Evolutionary conservation across 305 asterid genomes (phyloP), one percentile per base, ranked within the genome.

Genomic region (Fraxinus xanthoxyloides): DNA sequence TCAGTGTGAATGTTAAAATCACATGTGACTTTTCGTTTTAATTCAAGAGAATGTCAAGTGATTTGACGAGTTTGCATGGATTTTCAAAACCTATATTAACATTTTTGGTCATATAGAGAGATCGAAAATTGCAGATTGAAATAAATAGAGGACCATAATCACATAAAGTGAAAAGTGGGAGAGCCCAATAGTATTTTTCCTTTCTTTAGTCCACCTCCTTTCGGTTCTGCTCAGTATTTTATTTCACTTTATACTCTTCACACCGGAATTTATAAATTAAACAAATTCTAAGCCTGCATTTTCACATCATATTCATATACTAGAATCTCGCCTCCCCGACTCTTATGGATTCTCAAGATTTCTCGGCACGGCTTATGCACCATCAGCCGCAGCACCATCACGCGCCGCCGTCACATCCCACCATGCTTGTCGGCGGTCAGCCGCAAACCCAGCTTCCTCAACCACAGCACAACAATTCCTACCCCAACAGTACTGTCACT

Each of bases 331-430:
- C 40, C 40, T 69, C 75, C 43, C 76, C 74, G 38, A 76, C 40
- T 74, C 32, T 23, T 76, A 91, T 91, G 94, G 91, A 91, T 88
- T 87, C 94, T 7, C 91, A 86, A 80, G 90, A 89, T 85, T 83
- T 90, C 77, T 90, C 92, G 51, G 88, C 88, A 23, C 88, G 85
- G 80, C 87, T 83, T n/a, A 88, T 83, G 80, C 91, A 81, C 82
- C 89, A 75, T 72, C 89, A 78, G 81, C 88, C 54, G 65, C 83
- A 84, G 67, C 89, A 56, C 32, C 82, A 70, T 35, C 76, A 31
- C 76, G 43, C 86, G 23, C 85, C 76, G 35, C 26, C 76, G 46
- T 43, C 76, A 32, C 76, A 32, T 70, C 76, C 46, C 4, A 15
- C 85, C 70, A 74, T 82, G 46, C 78, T 89, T 67, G 63, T 86